Conservation (phyloP, 2,329 filamentous ascomycete genomes). For the Simplicillium aogashimaense region DNA sequence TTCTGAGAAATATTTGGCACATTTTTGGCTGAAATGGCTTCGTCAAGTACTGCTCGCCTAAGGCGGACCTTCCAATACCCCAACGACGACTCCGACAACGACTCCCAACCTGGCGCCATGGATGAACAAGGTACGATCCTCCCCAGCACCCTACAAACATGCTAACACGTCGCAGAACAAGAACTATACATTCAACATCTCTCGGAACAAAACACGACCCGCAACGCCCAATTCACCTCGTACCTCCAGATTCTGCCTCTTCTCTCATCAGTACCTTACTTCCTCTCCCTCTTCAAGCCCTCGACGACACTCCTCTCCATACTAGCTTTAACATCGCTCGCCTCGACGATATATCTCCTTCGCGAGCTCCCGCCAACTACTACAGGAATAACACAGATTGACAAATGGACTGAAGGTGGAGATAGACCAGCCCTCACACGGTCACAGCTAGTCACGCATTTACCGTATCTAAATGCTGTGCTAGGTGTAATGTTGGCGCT, state of each 20-base stretch:
- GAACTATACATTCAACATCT: conserved; percentile 6
- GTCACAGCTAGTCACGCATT: conserved; percentile 43
- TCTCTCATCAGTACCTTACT: conserved; percentile 44
- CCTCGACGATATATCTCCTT: conserved; percentile 52
- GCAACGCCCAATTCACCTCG: conserved; percentile 10
- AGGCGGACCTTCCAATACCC: conserved; percentile 21
- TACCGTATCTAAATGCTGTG: conserved; percentile 50
- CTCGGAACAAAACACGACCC: conserved; percentile 2
- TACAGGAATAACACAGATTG: conserved; percentile 42
- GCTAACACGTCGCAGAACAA: conserved; percentile 3
- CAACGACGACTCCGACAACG: conserved; percentile 16
- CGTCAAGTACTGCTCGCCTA: conserved; percentile 11
- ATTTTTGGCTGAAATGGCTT: conserved; percentile 13
- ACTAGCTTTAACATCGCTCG: conserved; percentile 53
- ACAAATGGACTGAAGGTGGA: conserved; percentile 26
- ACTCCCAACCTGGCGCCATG: conserved; percentile 8
- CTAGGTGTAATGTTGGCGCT: conserved; percentile 43
- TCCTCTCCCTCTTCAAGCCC: conserved; percentile 23
- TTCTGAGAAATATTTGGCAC: background rate
- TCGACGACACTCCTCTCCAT: conserved; percentile 34
- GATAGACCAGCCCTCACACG: conserved; percentile 10
- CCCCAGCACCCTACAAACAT: background rate
- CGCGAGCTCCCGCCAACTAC: conserved; percentile 41
- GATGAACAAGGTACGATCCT: conserved; percentile 4
- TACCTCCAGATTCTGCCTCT: conserved; percentile 36